Base-by-base conservation (phyloP, 2,329 filamentous ascomycete species). In the Graphiopsis chlorocephala region DNA sequence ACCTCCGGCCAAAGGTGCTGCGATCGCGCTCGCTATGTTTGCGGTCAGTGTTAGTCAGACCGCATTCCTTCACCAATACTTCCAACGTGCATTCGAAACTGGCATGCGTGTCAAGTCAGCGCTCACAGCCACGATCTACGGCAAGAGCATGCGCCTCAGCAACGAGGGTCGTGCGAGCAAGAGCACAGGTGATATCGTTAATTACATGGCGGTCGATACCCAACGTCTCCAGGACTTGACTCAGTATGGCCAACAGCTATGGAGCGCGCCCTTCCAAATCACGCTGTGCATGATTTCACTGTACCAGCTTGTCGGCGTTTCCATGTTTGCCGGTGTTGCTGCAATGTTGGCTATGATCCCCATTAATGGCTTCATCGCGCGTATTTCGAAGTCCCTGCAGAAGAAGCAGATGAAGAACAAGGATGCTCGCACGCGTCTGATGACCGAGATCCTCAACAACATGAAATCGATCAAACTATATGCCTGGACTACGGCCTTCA, bases 351-450 rank as follows among this genome's bases (percentile, higher is more conserved):
- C 97, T 71, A 98, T 98, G 94, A 94, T 99, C 77, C 95, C 95
- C 0, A 83, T 98, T 71, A 98, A 99, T 75, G 94, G 93, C 57
- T 83, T 95, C 67, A 95, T 98, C 74, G 94, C 95, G 26, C 87
- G 90, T 65, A 84, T 96, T 71, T 97, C 97, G 91, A 97, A 97
- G 81, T 92, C 85, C 50, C 81, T 99, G 72, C 96, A 99, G 76
- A 96, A 98, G 79, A 84, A 88, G 69, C 95, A 99, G 81, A 99
- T 99, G 95, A 96, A 96, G 83, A 98, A 98, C 82, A 99, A 99
- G 81, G 95, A 99, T 73, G 86, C 93, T 45, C 88, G 95, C 74
- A 97, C 93, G 55, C 88, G 94, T 58, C 81, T 99, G 65, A 97
- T 98, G 83, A 96, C 94, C 7, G 95, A 99, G 78, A 99, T 99